Percentiles rank a stretch among this genome's conserved stretches.
Conservation (phyloP, 164 flowering plant genomes). For the Tetracentron sinense region DNA sequence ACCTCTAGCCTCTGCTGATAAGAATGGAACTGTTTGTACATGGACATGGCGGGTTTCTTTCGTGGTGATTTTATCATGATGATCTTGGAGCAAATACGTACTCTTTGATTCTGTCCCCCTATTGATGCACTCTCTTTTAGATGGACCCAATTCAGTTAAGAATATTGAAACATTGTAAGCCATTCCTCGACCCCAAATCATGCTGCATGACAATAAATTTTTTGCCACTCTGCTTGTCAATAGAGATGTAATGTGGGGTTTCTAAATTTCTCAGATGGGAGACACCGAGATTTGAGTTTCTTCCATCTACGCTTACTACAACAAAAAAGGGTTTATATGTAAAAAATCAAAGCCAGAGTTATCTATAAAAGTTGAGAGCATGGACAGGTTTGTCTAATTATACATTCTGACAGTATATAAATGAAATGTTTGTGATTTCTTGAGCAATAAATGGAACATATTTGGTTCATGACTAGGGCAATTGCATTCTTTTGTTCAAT, state of each 20-base stretch:
- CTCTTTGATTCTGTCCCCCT: too few relatives aligned
- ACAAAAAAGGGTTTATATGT: neutral
- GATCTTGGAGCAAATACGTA: neutral
- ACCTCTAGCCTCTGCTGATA: constrained; percentile 83
- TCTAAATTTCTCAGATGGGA: neutral
- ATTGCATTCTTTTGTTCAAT: too few relatives aligned
- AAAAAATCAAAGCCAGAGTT: neutral
- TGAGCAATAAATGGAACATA: too few relatives aligned
- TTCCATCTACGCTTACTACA: neutral
- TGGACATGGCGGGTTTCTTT: constrained; percentile 45
- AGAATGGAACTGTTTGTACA: constrained; percentile 64
- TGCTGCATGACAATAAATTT: neutral
- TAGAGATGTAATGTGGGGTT: neutral
- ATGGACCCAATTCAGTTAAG: neutral
- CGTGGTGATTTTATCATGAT: neutral
- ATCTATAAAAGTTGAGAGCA: neutral
- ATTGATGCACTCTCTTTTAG: neutral
- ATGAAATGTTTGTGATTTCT: too few relatives aligned
- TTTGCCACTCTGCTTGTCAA: neutral
- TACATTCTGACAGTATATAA: neutral
- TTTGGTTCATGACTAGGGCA: too few relatives aligned
- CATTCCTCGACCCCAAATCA: neutral
- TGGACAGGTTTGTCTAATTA: neutral
- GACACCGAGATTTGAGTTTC: neutral
- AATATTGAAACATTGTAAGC: neutral